These are phyloP conservation scores for Phytophthora crassamura DNA, from an alignment of 352 stramenopile species.

Conservation along the genomic window DNA sequence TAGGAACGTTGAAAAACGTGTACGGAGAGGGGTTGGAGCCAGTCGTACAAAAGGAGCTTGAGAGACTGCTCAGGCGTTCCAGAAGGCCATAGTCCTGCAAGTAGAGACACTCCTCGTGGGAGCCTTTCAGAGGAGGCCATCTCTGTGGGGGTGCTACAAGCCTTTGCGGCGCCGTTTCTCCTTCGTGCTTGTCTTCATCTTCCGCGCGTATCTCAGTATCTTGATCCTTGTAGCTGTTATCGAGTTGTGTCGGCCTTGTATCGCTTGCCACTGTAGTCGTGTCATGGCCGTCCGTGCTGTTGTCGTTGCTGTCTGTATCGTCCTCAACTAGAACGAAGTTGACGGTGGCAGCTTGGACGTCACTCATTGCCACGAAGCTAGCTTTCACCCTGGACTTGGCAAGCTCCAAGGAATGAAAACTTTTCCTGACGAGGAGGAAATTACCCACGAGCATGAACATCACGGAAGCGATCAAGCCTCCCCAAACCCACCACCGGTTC, in stretches of 20 bases:
- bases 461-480: not conserved
- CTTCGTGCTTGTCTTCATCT: no score
- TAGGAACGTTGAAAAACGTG: conserved; percentile 7
- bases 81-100: conserved; percentile 20
- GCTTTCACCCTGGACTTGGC: not conserved
- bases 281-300: no score
- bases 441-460: conserved; percentile 2
- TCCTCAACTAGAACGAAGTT: not conserved
- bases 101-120: conserved; percentile 14
- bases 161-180: no score
- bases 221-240: no score
- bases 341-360: not conserved
- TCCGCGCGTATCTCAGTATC: no score
- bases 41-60: conserved; percentile 8
- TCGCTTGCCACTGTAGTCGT: no score
- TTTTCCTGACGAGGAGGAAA: not conserved
- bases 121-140: not conserved
- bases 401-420: conserved; percentile 3
- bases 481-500: not conserved
- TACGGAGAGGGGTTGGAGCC: conserved; percentile 4
- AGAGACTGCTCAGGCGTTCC: conserved; percentile 8
- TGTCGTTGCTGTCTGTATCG: not conserved
- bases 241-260: no score
- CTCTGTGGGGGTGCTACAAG: no score
- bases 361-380: not conserved